Evolutionary conservation across 2,329 filamentous ascomycete genomes (phyloP).

Genomic region (Colletotrichum costaricense): DNA sequence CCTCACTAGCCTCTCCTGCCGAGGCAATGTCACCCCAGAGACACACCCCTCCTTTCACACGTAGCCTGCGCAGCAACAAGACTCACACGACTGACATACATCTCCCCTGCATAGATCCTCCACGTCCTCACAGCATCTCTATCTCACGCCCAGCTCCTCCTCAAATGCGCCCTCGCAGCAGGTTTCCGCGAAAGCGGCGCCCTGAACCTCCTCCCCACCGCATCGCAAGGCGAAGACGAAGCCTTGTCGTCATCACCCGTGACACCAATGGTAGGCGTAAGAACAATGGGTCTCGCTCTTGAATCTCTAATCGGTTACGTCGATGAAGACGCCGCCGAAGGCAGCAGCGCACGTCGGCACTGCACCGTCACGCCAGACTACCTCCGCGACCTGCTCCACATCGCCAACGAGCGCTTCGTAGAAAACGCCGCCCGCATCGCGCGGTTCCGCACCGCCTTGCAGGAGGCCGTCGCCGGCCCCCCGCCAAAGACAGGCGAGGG

Average conservation of each 20-base stretch:
- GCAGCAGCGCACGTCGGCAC: conserved; percentile 48
- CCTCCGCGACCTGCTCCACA: conserved; percentile 71
- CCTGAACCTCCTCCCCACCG: conserved; percentile 66
- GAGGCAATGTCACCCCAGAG: neutral
- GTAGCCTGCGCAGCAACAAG: neutral
- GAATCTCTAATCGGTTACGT: conserved; percentile 81
- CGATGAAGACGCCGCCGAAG: conserved; percentile 39
- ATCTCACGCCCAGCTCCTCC: conserved; percentile 78
- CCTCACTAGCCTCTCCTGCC: neutral
- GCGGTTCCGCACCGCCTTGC: conserved; percentile 68
- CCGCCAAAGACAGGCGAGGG: conserved; percentile 43
- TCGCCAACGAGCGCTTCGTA: conserved; percentile 80
- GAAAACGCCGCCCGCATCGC: conserved; percentile 76
- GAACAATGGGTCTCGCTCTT: conserved; percentile 84
- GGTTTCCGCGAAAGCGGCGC: conserved; percentile 94
- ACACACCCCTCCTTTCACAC: neutral
- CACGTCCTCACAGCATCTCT: conserved; percentile 85
- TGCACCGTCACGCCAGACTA: conserved; percentile 74
- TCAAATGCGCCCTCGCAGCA: conserved; percentile 80
- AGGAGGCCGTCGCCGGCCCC: conserved; percentile 44
- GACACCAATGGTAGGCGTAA: conserved; percentile 83
- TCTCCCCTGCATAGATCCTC: conserved; percentile 72
- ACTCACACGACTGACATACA: conserved; percentile 5
- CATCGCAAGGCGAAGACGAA: conserved; percentile 40
- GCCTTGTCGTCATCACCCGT: conserved; percentile 42